phyloP scores from a whole-genome alignment of 306 rosid species.

The Castanea mollissima region DNA sequence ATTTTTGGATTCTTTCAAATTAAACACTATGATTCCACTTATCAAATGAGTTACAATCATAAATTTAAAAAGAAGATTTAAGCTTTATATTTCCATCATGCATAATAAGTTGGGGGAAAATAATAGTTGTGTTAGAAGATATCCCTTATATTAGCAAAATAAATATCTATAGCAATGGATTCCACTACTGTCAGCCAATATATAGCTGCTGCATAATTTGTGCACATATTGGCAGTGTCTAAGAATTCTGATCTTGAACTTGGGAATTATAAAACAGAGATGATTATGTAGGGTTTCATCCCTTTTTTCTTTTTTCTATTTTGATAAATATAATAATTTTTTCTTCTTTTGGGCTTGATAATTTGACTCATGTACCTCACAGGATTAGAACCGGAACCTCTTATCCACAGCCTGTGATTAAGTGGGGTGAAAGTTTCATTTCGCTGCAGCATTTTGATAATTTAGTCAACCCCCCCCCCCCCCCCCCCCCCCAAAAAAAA shows the following conservation, averaged over 20 bases:
- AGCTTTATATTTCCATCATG: not conserved
- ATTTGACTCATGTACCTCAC: not conserved
- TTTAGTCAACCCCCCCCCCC: too few species aligned
- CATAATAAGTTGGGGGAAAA: not conserved
- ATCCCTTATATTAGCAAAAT: not conserved
- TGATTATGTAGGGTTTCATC: not conserved
- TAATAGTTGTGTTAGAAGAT: not conserved
- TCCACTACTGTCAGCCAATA: too few species aligned
- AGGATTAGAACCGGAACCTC: not conserved
- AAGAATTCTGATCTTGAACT: not conserved
- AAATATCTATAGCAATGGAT: not conserved
- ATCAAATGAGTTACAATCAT: not conserved
- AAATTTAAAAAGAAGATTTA: not conserved
- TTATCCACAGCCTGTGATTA: not conserved
- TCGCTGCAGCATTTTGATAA: not conserved
- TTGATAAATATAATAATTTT: too few species aligned
- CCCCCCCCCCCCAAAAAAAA: too few species aligned
- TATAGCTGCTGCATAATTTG: not conserved
- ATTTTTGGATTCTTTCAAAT: too few species aligned
- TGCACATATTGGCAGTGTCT: not conserved
- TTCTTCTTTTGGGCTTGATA: not conserved
- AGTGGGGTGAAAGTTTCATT: not conserved
- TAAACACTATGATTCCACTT: too few species aligned
- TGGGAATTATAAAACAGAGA: not conserved
- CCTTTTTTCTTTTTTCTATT: not conserved